These are phyloP conservation scores for Pleurotus salmoneostramineus DNA, from an alignment of 768 basidiomycete species.

Conservation along the genomic window DNA sequence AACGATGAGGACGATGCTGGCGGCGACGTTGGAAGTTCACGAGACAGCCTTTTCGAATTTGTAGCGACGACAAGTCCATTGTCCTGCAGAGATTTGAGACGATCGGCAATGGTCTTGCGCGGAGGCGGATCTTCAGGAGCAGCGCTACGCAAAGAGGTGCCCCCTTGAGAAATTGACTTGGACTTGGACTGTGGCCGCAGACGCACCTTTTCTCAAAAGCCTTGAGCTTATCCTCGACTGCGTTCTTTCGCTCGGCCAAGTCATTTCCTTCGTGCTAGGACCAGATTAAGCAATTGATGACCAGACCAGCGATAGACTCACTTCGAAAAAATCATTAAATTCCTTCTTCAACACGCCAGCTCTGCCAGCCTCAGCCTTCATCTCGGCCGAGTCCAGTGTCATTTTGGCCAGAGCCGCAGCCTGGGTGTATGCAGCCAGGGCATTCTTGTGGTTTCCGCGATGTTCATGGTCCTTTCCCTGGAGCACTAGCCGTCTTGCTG, in stretches of 20 bases:
- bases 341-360: slow-evolving; percentile 59
- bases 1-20: slow-evolving; percentile 35
- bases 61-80: slow-evolving; percentile 62
- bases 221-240: slow-evolving; percentile 44
- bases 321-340: slow-evolving; percentile 61
- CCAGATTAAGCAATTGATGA: slow-evolving; percentile 8
- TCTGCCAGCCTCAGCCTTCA: slow-evolving; percentile 45
- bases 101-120: slow-evolving; percentile 67
- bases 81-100: slow-evolving; percentile 70
- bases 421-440: slow-evolving; percentile 56
- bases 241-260: slow-evolving; percentile 28
- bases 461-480: slow-evolving; percentile 49
- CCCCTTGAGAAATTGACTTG: not conserved
- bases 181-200: slow-evolving; percentile 8
- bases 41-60: slow-evolving; percentile 51
- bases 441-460: slow-evolving; percentile 57
- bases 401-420: slow-evolving; percentile 56
- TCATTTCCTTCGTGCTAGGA: slow-evolving; percentile 34
- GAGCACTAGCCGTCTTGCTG: slow-evolving; percentile 55
- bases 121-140: slow-evolving; percentile 33
- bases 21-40: slow-evolving; percentile 42
- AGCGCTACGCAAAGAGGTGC: slow-evolving; percentile 11
- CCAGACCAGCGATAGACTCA: slow-evolving; percentile 27
- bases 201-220: slow-evolving; percentile 34
- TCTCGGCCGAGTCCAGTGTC: slow-evolving; percentile 59